Conservation (phyloP, 805 yeast genomes). For the Saturnispora mendoncae region DNA sequence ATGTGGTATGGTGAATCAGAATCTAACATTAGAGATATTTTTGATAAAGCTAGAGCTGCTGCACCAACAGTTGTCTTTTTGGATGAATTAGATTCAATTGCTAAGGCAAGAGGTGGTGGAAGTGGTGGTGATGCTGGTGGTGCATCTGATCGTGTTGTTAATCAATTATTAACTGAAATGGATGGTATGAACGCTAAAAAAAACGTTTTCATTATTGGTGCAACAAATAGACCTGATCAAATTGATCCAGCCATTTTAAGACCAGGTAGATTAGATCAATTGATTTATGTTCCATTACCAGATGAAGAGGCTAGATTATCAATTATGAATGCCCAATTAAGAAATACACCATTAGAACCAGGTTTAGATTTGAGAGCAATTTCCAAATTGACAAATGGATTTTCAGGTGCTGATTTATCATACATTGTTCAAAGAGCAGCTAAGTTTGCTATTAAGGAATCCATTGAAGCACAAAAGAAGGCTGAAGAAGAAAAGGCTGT, state of each 20-base stretch:
- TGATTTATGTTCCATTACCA: constrained; percentile 97
- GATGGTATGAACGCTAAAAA: constrained; percentile 99
- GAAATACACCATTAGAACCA: constrained; percentile 98
- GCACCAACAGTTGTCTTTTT: constrained; percentile 98
- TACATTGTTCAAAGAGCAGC: constrained; percentile 98
- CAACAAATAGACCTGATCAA: constrained; percentile 99
- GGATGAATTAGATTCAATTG: constrained; percentile 97
- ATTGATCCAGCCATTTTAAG: constrained; percentile 97
- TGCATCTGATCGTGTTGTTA: constrained; percentile 92
- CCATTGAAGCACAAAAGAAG: constrained; percentile 73
- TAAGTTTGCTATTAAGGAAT: constrained; percentile 95
- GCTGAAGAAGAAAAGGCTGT: constrained; percentile 44
- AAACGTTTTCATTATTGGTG: constrained; percentile 98
- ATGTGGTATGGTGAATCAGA: constrained; percentile 99
- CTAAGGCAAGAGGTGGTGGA: constrained; percentile 86
- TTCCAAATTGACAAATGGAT: constrained; percentile 92
- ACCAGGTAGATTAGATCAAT: constrained; percentile 98
- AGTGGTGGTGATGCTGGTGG: constrained; percentile 92
- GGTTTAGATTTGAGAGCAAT: constrained; percentile 82
- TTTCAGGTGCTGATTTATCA: constrained; percentile 97
- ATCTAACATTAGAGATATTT: constrained; percentile 93
- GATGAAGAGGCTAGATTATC: constrained; percentile 92
- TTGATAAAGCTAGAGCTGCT: constrained; percentile 98
- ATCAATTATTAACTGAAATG: constrained; percentile 95
- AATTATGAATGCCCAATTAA: constrained; percentile 88